Evolutionary conservation across 1,284 basidiomycete species (phyloP), one percentile per base, ranked within the genome.

Genomic region (Abortiporus biennis): DNA sequence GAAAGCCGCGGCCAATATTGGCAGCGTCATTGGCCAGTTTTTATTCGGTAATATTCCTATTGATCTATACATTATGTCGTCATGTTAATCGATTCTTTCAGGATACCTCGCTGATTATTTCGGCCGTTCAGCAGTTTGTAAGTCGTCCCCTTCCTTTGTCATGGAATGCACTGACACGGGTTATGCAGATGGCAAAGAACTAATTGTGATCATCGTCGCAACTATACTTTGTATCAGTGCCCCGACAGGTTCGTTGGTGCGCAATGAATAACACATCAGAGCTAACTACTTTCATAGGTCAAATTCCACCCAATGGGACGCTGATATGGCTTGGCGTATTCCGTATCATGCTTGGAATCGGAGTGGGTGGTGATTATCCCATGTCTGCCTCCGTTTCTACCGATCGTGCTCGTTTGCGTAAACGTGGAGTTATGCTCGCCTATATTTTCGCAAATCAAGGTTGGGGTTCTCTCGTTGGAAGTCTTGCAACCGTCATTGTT

Each of bases 331-430:
- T 85, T 8, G 69, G 67, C 19, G 58, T 77, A 8, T 88, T 76
- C 60, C 79, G 86, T 22, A 83, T 86, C 43, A 55, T 89, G 15
- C 76, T 87, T 36, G 85, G 84, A 0, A 64, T 87, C 16, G 85
- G 84, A 24, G 83, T 91, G 3, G 88, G 88, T 21, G 88, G 85
- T 20, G 88, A 92, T 62, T 90, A 90, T 58, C 87, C 87, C 12
- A 83, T 89, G 80, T 78, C 74, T 4, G 81, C 82, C 2, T 74
- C 75, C n/a, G 65, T 85, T 44, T 74, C 79, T 2, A 74, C 71
- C n/a, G 87, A 90, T 54, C 74, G 84, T 15, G 69, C 85, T 1
- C 76, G 76, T 47, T 59, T 87, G 17, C 69, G 76, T 33, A 84
- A 85, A 43, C 75, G 87, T 20, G 86, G 86, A 4, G 80, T 82